Percentiles rank a stretch among this genome's conserved stretches.
phyloP scores from a whole-genome alignment of 2,329 filamentous ascomycete species.

The Botrytis sinoallii region DNA sequence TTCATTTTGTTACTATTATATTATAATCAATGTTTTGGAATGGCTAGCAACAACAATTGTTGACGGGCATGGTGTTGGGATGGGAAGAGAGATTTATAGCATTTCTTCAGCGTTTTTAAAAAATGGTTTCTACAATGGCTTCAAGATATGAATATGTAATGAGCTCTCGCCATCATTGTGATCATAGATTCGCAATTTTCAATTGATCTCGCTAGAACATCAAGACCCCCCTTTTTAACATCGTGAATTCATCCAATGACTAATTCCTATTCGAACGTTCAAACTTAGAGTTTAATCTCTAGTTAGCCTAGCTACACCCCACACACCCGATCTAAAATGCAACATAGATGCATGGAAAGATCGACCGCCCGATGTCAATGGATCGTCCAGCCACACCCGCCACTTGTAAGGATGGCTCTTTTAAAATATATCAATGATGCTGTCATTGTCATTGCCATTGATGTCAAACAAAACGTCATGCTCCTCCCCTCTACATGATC shows the following conservation, averaged over 20 bases:
- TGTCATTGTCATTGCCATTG: constrained; percentile 13
- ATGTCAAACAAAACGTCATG: neutral
- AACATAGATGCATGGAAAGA: neutral
- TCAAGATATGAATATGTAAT: constrained; percentile 15
- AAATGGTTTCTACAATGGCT: neutral
- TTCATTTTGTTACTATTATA: constrained; percentile 16
- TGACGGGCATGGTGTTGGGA: constrained; percentile 14
- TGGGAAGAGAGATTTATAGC: constrained; percentile 4
- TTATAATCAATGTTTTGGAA: constrained; percentile 8
- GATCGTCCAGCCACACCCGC: constrained; percentile 17
- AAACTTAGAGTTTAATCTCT: neutral
- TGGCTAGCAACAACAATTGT: constrained; percentile 1
- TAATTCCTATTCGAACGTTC: neutral
- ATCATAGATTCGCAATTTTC: constrained; percentile 4
- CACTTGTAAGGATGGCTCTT: constrained; percentile 8
- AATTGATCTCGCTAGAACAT: neutral
- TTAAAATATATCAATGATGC: constrained; percentile 13
- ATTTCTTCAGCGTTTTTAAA: constrained; percentile 1
- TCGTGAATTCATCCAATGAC: neutral
- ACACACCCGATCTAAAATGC: constrained; percentile 6
- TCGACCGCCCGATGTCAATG: neutral
- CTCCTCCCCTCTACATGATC: neutral
- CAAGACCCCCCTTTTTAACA: neutral
- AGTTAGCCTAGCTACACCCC: neutral
- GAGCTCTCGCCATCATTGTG: constrained; percentile 9